A percentile compares a stretch with the other conserved stretches of the same genome.
Conservation (phyloP, 2,329 filamentous ascomycete species). For the Chaetomiaceae sp. region DNA sequence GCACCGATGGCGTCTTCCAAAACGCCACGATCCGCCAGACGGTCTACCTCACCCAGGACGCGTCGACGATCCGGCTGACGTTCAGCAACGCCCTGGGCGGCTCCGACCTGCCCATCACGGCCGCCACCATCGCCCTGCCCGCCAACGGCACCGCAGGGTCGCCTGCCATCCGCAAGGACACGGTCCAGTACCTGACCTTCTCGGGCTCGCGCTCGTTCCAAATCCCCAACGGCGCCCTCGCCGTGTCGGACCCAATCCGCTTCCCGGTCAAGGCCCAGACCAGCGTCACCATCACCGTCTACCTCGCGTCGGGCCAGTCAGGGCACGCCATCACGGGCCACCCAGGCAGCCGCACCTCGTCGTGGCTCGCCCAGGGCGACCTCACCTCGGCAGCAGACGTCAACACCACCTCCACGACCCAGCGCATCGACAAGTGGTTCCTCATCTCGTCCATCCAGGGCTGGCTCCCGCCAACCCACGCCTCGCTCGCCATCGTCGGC, state of each 20-base stretch:
- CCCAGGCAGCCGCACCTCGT: constrained; percentile 56
- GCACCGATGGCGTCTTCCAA: constrained; percentile 47
- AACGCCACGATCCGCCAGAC: constrained; percentile 61
- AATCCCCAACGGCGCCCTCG: constrained; percentile 51
- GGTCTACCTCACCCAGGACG: constrained; percentile 49
- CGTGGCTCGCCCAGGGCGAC: constrained; percentile 51
- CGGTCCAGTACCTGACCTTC: constrained; percentile 51
- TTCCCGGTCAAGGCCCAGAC: constrained; percentile 45
- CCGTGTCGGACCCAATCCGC: constrained; percentile 55
- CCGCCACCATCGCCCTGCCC: constrained; percentile 52
- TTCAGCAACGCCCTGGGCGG: constrained; percentile 59
- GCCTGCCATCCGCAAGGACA: constrained; percentile 43
- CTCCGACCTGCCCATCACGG: constrained; percentile 53
- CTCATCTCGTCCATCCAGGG: constrained; percentile 56
- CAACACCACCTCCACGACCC: constrained; percentile 14
- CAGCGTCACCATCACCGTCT: constrained; percentile 53
- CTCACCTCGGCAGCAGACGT: constrained; percentile 42
- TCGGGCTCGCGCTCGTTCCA: constrained; percentile 46
- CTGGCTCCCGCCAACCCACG: constrained; percentile 38
- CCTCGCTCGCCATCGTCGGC: constrained; percentile 54
- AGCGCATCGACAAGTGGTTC: constrained; percentile 48
- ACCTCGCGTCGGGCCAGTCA: constrained; percentile 51
- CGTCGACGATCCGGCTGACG: constrained; percentile 52
- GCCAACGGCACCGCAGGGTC: constrained; percentile 47
- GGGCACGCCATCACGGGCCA: constrained; percentile 55